A percentile compares a stretch with the other conserved stretches of the same genome.
Conservation (phyloP, 2,329 filamentous ascomycete genomes). For the Fusarium circinatum region DNA sequence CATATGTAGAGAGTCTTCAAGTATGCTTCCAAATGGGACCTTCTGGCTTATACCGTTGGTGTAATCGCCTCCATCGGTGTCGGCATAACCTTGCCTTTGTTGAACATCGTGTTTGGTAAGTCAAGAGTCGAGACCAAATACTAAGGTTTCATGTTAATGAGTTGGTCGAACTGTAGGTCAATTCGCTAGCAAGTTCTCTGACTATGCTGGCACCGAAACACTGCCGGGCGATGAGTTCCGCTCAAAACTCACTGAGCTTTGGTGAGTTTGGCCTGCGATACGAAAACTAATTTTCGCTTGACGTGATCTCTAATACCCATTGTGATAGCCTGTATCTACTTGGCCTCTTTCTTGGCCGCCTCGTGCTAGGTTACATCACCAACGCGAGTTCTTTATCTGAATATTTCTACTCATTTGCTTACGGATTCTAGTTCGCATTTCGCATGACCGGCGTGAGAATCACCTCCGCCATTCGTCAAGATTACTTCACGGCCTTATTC, state of each 20-base stretch:
- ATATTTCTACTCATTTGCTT: fast-evolving
- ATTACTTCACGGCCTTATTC: constrained; percentile 61
- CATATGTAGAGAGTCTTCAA: background rate
- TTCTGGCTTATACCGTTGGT: background rate
- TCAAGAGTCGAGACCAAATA: fast-evolving
- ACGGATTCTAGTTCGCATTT: constrained; percentile 52
- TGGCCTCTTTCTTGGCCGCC: background rate
- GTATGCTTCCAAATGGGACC: constrained; percentile 3
- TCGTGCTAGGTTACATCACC: background rate
- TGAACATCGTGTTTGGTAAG: constrained; percentile 50
- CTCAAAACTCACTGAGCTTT: background rate
- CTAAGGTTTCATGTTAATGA: background rate
- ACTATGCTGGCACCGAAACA: constrained; percentile 5
- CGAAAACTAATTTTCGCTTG: background rate
- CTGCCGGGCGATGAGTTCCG: background rate
- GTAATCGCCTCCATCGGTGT: background rate
- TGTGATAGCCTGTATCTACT: background rate
- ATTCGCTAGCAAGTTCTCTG: constrained; percentile 1
- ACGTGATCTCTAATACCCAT: fast-evolving
- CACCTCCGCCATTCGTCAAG: constrained; percentile 59
- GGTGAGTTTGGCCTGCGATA: background rate
- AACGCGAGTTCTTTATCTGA: fast-evolving
- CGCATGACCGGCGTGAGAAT: constrained; percentile 61
- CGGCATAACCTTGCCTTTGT: constrained; percentile 44
- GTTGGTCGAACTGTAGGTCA: background rate